A percentile compares a stretch with the other conserved stretches of the same genome.
These are phyloP conservation scores for Atkinsonella texensis DNA, from an alignment of 2,329 filamentous ascomycete genomes.

Conservation along the genomic window DNA sequence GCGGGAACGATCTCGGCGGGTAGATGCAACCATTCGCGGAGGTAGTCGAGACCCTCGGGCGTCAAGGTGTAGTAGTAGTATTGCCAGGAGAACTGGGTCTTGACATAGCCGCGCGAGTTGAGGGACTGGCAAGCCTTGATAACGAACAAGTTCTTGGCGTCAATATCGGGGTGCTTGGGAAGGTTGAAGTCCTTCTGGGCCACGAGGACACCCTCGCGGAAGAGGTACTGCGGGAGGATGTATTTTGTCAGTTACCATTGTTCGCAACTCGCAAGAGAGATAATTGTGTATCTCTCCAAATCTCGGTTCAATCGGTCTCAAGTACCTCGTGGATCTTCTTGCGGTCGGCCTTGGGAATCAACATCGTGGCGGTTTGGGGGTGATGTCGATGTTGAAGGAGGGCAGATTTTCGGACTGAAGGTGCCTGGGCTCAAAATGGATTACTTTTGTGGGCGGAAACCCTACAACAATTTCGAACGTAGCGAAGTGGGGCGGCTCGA, in stretches of 20 bases:
- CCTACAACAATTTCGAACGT: constrained; percentile 24
- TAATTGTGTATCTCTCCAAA: too few relatives aligned
- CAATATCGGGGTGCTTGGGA: constrained; percentile 93
- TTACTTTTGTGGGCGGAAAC: constrained; percentile 35
- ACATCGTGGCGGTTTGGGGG: constrained; percentile 56
- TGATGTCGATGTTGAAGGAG: constrained; percentile 38
- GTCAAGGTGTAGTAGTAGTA: constrained; percentile 99
- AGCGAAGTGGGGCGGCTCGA: constrained; percentile 22
- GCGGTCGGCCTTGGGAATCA: constrained; percentile 99
- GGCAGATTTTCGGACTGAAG: constrained; percentile 24
- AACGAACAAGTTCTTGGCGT: constrained; percentile 99
- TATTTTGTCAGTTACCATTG: constrained; percentile 13
- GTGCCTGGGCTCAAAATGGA: constrained; percentile 30
- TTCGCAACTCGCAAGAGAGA: neutral
- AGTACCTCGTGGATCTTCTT: constrained; percentile 93
- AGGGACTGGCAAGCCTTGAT: constrained; percentile 99
- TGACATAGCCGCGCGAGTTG: constrained; percentile 95
- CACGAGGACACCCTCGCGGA: constrained; percentile 86
- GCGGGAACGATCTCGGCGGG: constrained; percentile 98
- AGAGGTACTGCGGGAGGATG: constrained; percentile 61
- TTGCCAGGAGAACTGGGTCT: constrained; percentile 99
- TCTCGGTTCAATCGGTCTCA: constrained; percentile 3
- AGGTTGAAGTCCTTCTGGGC: constrained; percentile 99
- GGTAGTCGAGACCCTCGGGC: constrained; percentile 98
- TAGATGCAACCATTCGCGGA: constrained; percentile 99